A percentile compares a stretch with the other conserved stretches of the same genome.
Evolutionary conservation across 441 rosid species (phyloP).

Genomic region (Rhodomyrtus psidioides): DNA sequence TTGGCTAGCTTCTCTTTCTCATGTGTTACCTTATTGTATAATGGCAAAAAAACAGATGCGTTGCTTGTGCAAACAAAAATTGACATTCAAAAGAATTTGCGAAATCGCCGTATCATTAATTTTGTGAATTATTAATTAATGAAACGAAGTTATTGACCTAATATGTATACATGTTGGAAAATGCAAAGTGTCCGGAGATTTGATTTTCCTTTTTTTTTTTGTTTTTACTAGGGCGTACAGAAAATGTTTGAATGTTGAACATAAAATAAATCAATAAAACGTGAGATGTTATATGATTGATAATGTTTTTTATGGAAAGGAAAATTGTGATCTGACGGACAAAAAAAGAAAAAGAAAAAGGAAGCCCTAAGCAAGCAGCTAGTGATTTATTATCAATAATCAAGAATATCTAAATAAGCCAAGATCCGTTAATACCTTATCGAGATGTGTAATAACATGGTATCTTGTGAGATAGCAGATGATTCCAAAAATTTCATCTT

Average conservation of each 20-base stretch:
- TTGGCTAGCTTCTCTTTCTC: background rate
- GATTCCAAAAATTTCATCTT: background rate
- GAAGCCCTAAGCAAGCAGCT: too few species aligned
- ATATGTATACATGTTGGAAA: background rate
- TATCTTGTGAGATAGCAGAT: background rate
- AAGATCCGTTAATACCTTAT: background rate
- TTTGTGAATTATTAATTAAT: background rate
- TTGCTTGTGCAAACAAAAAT: background rate
- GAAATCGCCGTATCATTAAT: background rate
- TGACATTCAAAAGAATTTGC: background rate
- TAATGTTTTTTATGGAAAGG: background rate
- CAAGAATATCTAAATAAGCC: background rate
- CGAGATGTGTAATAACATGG: background rate
- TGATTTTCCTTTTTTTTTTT: background rate
- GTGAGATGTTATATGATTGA: background rate
- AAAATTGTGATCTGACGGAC: too few species aligned
- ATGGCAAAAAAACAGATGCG: background rate
- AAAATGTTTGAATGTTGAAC: background rate
- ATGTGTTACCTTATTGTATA: background rate
- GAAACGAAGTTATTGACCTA: background rate
- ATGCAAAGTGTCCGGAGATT: background rate
- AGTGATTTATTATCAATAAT: background rate
- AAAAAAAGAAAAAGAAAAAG: background rate
- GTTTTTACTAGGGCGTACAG: too few species aligned
- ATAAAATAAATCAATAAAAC: background rate